Base-by-base conservation (phyloP, 2,329 filamentous ascomycete genomes). In the Nemania sp. region DNA sequence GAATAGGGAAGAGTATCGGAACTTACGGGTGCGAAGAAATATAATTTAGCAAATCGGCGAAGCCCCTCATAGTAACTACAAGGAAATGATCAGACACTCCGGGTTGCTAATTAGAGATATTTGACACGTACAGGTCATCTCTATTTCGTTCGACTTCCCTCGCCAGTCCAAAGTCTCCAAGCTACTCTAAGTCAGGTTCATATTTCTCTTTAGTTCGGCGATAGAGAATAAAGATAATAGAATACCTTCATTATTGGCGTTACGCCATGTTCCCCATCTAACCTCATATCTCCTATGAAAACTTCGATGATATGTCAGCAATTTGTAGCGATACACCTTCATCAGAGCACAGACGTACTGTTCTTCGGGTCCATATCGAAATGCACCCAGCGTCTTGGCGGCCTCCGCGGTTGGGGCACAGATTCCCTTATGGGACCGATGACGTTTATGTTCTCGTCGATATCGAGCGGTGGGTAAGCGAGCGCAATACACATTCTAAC, bases 341-440 rank as follows among this genome's bases (percentile, higher is more conserved):
- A 1, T 3, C 53, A 20, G 20, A 1, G 10, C 11, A 10, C 11
- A 38, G n/a, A 59, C 66, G 8, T 68, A 73, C 72, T 66, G 41
- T 73, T 71, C 47, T 11, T 62, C 1, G 71, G 67, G 27, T 74
- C 70, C 2, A 74, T 26, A 26, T 74, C 71, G 26, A 74, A 73
- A 68, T 74, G 71, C 5, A 71, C 66, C 5, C 70, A 41, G 2
- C 63, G 63, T 32, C 4, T 47, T 13, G 71, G 65, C 2, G n/a
- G 2, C 5, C 11, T 4, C 11, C 45, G 7, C 7, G 69, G 63
- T 29, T n/a, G n/a, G n/a, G n/a, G n/a, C n/a, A 72, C 26, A 15
- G 20, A 62, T 38, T 73, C 72, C 20, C 35, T 65, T 7, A 70
- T 61, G 6, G 68, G 70, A 0, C n/a, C 41, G n/a, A n/a, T n/a